These are phyloP conservation scores for Solanum pinnatisectum DNA, from an alignment of 257 asterid species.

Conservation along the genomic window DNA sequence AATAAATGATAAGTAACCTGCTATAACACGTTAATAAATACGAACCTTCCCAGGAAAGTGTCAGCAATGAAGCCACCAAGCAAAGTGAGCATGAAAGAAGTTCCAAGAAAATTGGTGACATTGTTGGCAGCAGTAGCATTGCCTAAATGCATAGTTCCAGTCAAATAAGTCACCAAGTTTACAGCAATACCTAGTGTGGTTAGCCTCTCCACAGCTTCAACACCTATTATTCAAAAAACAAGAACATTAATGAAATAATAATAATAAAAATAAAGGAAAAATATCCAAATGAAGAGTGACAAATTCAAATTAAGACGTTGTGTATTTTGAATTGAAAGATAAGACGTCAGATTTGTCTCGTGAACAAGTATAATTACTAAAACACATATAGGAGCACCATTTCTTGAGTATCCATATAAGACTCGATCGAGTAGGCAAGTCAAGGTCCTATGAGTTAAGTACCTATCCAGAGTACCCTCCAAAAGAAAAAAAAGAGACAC, in stretches of 20 bases:
- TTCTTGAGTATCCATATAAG: not conserved
- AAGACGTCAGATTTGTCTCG: not conserved
- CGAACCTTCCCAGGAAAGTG: slow-evolving; percentile 68
- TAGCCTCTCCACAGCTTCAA: slow-evolving; percentile 66
- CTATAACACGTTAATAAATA: not conserved
- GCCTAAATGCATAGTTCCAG: slow-evolving; percentile 85
- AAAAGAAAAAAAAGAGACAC: not conserved
- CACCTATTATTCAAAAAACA: slow-evolving; percentile 17
- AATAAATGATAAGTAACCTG: not conserved
- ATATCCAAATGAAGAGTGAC: not conserved
- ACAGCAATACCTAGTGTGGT: slow-evolving; percentile 85
- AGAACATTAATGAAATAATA: not conserved
- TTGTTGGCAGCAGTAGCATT: slow-evolving; percentile 67
- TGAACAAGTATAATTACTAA: not conserved
- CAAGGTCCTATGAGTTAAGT: not conserved
- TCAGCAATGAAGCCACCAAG: slow-evolving; percentile 87
- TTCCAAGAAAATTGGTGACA: slow-evolving; percentile 81
- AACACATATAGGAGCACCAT: not conserved
- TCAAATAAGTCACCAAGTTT: slow-evolving; percentile 70
- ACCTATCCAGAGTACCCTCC: not conserved
- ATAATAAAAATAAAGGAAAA: not conserved
- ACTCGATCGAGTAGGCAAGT: not conserved
- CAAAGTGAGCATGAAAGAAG: slow-evolving; percentile 72
- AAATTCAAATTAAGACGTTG: not conserved
- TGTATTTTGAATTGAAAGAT: not conserved